Evolutionary conservation across 345 rosid genomes (phyloP).

Genomic region (Barbarea vulgaris): DNA sequence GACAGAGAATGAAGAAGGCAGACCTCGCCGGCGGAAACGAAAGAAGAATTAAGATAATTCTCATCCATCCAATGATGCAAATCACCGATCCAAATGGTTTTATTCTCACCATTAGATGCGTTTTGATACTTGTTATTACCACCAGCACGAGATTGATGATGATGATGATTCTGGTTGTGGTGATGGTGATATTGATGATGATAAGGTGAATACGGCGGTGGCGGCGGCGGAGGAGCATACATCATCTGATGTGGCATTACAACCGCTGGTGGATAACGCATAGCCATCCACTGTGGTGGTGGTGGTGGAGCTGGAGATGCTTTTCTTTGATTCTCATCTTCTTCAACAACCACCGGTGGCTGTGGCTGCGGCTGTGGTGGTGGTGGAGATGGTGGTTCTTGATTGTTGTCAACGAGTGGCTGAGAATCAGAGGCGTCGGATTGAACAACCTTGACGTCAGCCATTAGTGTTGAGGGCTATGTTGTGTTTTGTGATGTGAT

Average conservation of each 20-base stretch:
- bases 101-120: slow-evolving; percentile 64
- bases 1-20: slow-evolving; percentile 11
- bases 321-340: slow-evolving; percentile 32
- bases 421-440: slow-evolving; percentile 25
- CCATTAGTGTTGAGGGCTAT: neutral
- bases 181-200: slow-evolving; percentile 49
- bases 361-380: neutral
- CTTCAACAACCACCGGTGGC: slow-evolving; percentile 7
- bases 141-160: slow-evolving; percentile 33
- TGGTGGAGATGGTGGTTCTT: neutral
- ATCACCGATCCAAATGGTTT: slow-evolving; percentile 92
- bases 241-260: slow-evolving; percentile 87
- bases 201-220: slow-evolving; percentile 59
- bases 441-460: slow-evolving; percentile 19
- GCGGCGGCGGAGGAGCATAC: slow-evolving; percentile 58
- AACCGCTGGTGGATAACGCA: slow-evolving; percentile 80
- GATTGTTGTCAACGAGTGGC: slow-evolving; percentile 16
- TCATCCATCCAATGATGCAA: slow-evolving; percentile 99
- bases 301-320: slow-evolving; percentile 18
- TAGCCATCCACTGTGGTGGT: slow-evolving; percentile 63
- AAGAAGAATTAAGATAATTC: slow-evolving; percentile 71
- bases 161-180: slow-evolving; percentile 29
- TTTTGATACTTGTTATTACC: slow-evolving; percentile 34
- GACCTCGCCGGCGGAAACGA: slow-evolving; percentile 83
- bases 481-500: neutral